Evolutionary conservation across 73 alveolate species (phyloP), one percentile per base, ranked within the genome.

Genomic region (Vitrella brassicaformis): DNA sequence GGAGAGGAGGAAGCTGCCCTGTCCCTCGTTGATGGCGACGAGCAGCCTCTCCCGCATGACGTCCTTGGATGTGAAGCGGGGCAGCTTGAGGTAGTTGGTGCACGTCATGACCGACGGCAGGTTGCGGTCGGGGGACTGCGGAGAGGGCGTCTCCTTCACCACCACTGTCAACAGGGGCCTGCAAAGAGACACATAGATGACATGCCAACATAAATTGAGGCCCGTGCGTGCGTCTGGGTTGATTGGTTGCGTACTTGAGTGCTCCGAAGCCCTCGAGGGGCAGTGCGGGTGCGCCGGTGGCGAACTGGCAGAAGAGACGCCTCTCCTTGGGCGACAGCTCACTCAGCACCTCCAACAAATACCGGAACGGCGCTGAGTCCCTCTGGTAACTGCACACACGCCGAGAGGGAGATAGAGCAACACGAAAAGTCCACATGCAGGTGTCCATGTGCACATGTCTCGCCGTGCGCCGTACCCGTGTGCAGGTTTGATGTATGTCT

Each of bases 401-500:
- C 14, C 14, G 56, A 39, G 22, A 39, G 4, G 56, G 22, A 39
- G 4, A 39, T 39, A 39, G n/a, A n/a, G n/a, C n/a, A n/a, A n/a
- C n/a, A n/a, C n/a, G n/a, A n/a, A n/a, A n/a, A n/a, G n/a, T n/a
- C n/a, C 56, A 39, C 56, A 39, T 39, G 4, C 56, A 14, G 4
- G 14, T 39, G 22, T 4, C 4, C 14, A 39, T 4, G 14, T 39
- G 56, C 56, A 14, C 56, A 39, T 39, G 56, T 8, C 14, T 39
- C 56, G 22, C 14, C 14, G 14, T 39, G 56, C 70, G 80, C 75
- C 80, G 78, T 76, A 88, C 30, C 98, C 98, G 80, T 92, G 96
- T 27, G 91, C 92, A 0, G 98, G 95, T 19, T 78, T 80, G 29
- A 90, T 76, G 76, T 82, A 79, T 75, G 88, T 91, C 45, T 19